phyloP scores from a whole-genome alignment of 1,284 basidiomycete species.

The Puccinia horiana region DNA sequence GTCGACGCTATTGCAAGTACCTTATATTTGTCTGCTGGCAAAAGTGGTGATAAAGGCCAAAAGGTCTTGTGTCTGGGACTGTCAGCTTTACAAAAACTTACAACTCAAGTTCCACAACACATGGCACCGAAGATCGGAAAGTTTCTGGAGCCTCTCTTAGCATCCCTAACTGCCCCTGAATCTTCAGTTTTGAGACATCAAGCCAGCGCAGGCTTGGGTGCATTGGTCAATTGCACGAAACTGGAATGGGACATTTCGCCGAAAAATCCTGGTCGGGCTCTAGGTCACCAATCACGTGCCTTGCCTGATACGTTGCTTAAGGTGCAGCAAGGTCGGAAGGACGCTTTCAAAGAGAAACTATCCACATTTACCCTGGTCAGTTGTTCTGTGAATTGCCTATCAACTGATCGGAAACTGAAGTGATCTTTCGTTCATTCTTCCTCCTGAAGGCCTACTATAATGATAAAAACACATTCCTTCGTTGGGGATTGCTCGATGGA shows the following conservation, averaged over 20 bases:
- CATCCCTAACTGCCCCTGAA: conserved; percentile 26
- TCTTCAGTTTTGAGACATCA: conserved; percentile 30
- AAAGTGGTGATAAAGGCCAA: conserved; percentile 43
- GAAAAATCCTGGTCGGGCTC: neutral
- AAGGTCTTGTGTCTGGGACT: conserved; percentile 37
- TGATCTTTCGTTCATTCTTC: neutral
- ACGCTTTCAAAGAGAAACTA: conserved; percentile 44
- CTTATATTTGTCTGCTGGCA: conserved; percentile 41
- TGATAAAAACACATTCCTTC: conserved; percentile 12
- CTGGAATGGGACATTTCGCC: conserved; percentile 18
- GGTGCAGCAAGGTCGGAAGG: conserved; percentile 19
- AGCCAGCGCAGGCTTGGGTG: conserved; percentile 29
- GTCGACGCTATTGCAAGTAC: conserved; percentile 38
- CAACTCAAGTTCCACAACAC: conserved; percentile 31
- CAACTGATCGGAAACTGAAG: neutral
- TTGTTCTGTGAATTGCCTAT: neutral
- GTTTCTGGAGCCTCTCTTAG: conserved; percentile 38
- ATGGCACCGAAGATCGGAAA: conserved; percentile 8
- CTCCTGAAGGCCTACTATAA: conserved; percentile 27
- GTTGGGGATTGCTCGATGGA: conserved; percentile 25
- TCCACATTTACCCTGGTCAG: conserved; percentile 36
- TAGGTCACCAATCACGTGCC: neutral
- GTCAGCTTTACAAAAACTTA: conserved; percentile 30
- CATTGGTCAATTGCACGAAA: conserved; percentile 37
- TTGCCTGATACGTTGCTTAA: neutral